Conservation (phyloP, 148 eudicot species). For the Nyssa sinensis region DNA sequence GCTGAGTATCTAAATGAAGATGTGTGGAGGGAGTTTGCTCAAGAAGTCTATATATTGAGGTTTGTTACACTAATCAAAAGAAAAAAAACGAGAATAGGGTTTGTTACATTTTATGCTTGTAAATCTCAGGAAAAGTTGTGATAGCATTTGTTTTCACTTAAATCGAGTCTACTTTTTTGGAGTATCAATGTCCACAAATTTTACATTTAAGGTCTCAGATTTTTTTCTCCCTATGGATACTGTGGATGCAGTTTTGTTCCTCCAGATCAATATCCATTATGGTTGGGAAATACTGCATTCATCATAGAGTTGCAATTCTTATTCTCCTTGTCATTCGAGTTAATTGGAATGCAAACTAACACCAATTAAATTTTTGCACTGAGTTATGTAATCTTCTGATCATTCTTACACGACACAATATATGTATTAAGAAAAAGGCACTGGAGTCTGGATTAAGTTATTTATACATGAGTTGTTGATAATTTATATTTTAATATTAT, state of each 20-base stretch:
- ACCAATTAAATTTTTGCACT: not conserved
- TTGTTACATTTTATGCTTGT: too few species aligned
- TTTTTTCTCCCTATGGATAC: not conserved
- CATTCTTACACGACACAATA: too few species aligned
- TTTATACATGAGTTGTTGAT: not conserved
- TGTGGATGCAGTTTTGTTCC: not conserved
- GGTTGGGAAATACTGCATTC: slow-evolving; percentile 3
- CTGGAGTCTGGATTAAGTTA: not conserved
- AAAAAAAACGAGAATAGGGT: too few species aligned
- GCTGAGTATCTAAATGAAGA: slow-evolving; percentile 41
- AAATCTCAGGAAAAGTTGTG: not conserved
- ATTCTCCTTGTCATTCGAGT: not conserved
- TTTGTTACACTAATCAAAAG: slow-evolving; percentile 22
- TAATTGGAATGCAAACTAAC: not conserved
- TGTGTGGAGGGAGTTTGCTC: slow-evolving; percentile 62
- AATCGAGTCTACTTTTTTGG: slow-evolving; percentile 1
- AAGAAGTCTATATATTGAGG: slow-evolving; percentile 88
- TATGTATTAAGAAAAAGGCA: not conserved
- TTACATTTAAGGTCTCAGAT: not conserved
- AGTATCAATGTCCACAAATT: not conserved
- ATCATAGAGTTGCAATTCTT: not conserved
- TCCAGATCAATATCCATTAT: too few species aligned
- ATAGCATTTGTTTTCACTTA: not conserved
- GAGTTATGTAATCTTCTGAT: not conserved
- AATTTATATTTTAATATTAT: not conserved